phyloP scores from a whole-genome alignment of 208 protist species.

The Trypanosoma cruzi region DNA sequence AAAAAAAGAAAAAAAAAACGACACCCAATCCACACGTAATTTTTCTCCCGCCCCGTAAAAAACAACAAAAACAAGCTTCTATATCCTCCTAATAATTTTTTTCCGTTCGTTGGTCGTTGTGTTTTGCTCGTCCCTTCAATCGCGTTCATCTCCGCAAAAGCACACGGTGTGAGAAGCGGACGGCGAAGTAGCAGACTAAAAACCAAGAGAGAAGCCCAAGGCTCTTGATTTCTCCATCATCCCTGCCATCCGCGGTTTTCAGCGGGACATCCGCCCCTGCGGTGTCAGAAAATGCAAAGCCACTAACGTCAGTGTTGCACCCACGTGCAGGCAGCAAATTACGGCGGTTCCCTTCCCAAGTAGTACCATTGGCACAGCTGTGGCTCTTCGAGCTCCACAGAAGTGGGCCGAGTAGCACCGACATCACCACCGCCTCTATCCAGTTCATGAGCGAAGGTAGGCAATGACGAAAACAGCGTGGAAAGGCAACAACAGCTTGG shows the following conservation, averaged over 20 bases:
- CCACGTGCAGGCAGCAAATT: background rate
- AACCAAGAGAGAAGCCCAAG: slow-evolving; percentile 19
- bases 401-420: background rate
- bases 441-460: background rate
- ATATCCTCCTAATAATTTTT: no score
- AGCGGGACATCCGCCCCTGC: background rate
- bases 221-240: background rate
- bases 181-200: slow-evolving; percentile 15
- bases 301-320: background rate
- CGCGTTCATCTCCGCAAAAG: background rate
- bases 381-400: background rate
- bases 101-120: background rate
- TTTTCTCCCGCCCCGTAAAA: no score
- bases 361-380: background rate
- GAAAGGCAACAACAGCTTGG: slow-evolving; percentile 22
- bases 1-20: slow-evolving; percentile 5
- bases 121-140: background rate
- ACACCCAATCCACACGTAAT: no score
- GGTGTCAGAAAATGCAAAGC: background rate
- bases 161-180: slow-evolving; percentile 15
- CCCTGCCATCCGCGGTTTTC: background rate
- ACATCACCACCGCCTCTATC: background rate
- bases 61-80: no score
- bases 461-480: slow-evolving; percentile 14
- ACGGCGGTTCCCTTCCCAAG: background rate